These are phyloP conservation scores for Stereum hirsutum DNA, from an alignment of 1,284 basidiomycete genomes.

Conservation along the genomic window DNA sequence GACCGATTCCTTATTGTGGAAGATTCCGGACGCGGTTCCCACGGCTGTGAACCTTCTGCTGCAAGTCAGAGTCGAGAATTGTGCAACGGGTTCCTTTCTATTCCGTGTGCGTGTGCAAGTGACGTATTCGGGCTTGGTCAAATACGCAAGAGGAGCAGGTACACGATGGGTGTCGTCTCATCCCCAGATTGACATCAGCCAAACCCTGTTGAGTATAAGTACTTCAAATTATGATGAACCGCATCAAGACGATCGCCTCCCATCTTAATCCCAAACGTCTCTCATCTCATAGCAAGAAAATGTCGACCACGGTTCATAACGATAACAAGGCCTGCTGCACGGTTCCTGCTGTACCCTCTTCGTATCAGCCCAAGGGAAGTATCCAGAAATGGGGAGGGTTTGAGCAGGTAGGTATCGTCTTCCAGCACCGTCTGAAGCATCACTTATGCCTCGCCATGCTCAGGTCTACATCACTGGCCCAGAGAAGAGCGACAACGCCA, in stretches of 20 bases:
- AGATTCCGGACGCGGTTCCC: no score
- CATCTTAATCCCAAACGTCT: conserved; percentile 26
- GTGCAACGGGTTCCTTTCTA: no score
- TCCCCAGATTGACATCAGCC: background rate
- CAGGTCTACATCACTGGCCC: conserved; percentile 47
- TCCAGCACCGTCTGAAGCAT: no score
- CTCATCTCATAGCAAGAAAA: conserved; percentile 16
- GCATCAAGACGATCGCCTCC: conserved; percentile 30
- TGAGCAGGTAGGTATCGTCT: no score
- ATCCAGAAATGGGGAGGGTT: conserved; percentile 33
- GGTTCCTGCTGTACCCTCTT: conserved; percentile 41
- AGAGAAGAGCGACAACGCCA: conserved; percentile 34
- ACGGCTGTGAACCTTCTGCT: no score
- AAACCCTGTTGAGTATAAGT: no score
- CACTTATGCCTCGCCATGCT: no score
- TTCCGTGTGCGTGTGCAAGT: no score
- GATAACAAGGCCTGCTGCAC: conserved; percentile 52
- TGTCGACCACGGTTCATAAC: conserved; percentile 37
- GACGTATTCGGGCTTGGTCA: no score
- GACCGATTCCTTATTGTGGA: background rate
- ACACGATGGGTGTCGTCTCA: no score
- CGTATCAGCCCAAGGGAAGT: conserved; percentile 42
- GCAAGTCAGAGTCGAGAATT: no score
- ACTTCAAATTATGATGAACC: conserved; percentile 30
- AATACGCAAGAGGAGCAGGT: no score